Evolutionary conservation across 2,329 filamentous ascomycete genomes (phyloP), one percentile per base, ranked within the genome.

Genomic region (Ophiocordyceps robertsii): DNA sequence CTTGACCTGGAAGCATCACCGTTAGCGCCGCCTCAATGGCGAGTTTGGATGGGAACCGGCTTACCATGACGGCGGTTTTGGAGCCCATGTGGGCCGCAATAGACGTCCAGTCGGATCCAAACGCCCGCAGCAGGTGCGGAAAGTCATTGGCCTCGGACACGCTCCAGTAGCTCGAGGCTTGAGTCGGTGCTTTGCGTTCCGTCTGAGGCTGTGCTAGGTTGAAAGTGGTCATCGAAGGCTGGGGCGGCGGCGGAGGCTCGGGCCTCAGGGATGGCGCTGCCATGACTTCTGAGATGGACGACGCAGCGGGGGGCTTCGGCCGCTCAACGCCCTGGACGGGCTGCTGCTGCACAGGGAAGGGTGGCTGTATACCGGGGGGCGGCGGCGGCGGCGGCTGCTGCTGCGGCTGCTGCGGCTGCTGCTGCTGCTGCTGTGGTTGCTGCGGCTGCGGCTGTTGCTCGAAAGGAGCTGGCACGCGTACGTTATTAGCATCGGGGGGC

Each of bases 1-100:
- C 53, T 82, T 81, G 21, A 82, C 77, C 77, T 81, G 53, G 29
- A 16, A 32, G 35, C 16, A 29, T 13, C 44, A 38, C 31, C 8
- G 35, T 53, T 43, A 54, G 47, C 24, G 41, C 17, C 19, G 10
- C 40, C 13, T 10, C 11, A 29, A 6, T 16, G 39, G 29, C 6
- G 16, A 31, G 12, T 19, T 30, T n/a, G 43, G 37, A 38, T 9
- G 12, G n/a, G 9, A 39, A 37, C 40, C 42, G 51, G 56, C 70
- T 59, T 68, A 84, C 85, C 85, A 92, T 92, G n/a, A 84, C 83
- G 43, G 82, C 74, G 16, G 85, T 90, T 63, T 90, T 90, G 5
- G 84, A 86, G 40, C 82, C 80, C 82, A 92, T 88, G 52, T 86
- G 78, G 41, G 70, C 70, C 35, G 85, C 82, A 60, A 90, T 90